Percentiles rank a stretch among this genome's conserved stretches.
These are phyloP conservation scores for Senna tora DNA, from an alignment of 306 rosid species.

Conservation along the genomic window DNA sequence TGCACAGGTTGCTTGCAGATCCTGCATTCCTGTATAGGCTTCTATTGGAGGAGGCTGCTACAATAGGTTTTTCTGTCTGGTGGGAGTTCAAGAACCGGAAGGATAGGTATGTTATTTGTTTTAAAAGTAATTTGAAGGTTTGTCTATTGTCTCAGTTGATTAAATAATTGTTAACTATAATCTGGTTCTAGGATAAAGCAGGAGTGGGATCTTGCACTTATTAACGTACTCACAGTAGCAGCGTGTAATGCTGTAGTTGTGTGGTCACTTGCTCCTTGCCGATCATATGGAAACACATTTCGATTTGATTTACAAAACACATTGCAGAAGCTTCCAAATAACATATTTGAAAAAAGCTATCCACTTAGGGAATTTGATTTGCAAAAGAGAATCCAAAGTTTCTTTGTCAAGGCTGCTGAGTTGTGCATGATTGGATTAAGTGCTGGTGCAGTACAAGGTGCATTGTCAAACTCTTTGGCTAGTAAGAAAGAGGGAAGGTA, in stretches of 20 bases:
- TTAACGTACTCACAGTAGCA: slow-evolving; percentile 88
- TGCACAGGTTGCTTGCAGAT: slow-evolving; percentile 93
- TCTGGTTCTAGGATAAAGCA: slow-evolving; percentile 74
- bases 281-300: slow-evolving; percentile 95
- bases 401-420: slow-evolving; percentile 98
- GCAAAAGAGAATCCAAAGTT: slow-evolving; percentile 84
- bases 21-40: slow-evolving; percentile 86
- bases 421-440: slow-evolving; percentile 94
- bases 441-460: slow-evolving; percentile 92
- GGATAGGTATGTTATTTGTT: slow-evolving; percentile 62
- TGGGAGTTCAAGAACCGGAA: slow-evolving; percentile 93
- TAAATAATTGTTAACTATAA: slow-evolving; percentile 23
- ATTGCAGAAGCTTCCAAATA: slow-evolving; percentile 96
- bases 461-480: slow-evolving; percentile 68
- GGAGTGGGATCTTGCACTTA: slow-evolving; percentile 97
- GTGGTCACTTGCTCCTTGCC: slow-evolving; percentile 99
- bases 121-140: slow-evolving; percentile 1
- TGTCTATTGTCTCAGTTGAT: no score
- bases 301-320: slow-evolving; percentile 94
- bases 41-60: slow-evolving; percentile 82
- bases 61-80: slow-evolving; percentile 85
- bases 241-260: slow-evolving; percentile 96
- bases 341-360: slow-evolving; percentile 92
- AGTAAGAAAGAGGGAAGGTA: slow-evolving; percentile 87
- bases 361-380: slow-evolving; percentile 92